Evolutionary conservation across 805 yeast genomes (phyloP).

Genomic region (Komagataella populi): DNA sequence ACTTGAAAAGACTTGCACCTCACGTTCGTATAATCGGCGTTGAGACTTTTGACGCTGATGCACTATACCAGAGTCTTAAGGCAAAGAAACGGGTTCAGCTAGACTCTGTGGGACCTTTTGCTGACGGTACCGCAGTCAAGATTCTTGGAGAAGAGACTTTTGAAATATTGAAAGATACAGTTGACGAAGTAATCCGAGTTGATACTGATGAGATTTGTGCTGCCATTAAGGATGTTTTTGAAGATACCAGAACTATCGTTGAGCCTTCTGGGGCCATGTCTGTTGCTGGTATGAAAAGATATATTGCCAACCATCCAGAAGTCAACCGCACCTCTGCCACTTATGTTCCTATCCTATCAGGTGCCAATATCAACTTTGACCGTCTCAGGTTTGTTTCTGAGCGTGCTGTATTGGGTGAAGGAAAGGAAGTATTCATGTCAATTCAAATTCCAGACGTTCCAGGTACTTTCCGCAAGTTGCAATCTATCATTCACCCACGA

Average conservation of each 20-base stretch:
- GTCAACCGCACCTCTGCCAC: constrained; percentile 56
- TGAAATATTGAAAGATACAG: constrained; percentile 57
- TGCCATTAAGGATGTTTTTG: constrained; percentile 92
- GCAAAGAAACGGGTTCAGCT: constrained; percentile 41
- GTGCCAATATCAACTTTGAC: constrained; percentile 98
- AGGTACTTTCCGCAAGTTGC: constrained; percentile 76
- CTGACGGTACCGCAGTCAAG: constrained; percentile 97
- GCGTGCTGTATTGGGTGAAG: constrained; percentile 97
- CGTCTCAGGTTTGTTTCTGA: constrained; percentile 91
- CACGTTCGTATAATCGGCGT: constrained; percentile 93
- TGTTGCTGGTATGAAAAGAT: constrained; percentile 89
- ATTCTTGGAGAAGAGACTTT: constrained; percentile 85
- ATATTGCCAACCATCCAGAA: constrained; percentile 55
- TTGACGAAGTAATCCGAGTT: constrained; percentile 83
- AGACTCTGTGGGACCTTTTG: constrained; percentile 82
- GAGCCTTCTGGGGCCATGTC: constrained; percentile 97
- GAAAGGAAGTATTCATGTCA: constrained; percentile 85
- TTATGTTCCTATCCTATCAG: constrained; percentile 78
- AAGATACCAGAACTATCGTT: constrained; percentile 84
- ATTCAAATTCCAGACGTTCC: constrained; percentile 88
- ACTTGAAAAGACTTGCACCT: constrained; percentile 93
- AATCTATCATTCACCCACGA: constrained; percentile 72
- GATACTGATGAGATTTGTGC: constrained; percentile 90
- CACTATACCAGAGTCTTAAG: constrained; percentile 62
- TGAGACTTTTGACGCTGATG: constrained; percentile 92